Evolutionary conservation across 441 rosid species (phyloP).

Genomic region (Adansonia madagascariensis): DNA sequence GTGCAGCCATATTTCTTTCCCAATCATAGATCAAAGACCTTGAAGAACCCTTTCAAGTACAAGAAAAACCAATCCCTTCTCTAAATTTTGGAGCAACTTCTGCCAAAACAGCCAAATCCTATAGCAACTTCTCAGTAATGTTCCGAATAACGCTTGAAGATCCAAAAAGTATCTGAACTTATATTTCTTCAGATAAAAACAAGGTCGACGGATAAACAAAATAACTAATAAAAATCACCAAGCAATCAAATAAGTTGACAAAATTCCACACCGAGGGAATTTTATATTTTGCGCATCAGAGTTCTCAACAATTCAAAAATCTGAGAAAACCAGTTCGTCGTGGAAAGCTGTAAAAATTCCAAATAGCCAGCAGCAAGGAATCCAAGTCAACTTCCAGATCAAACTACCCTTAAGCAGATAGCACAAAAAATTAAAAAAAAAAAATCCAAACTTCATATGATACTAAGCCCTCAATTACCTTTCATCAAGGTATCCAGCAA

Average conservation of each 20-base stretch:
- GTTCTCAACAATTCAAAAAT: slow-evolving; percentile 20
- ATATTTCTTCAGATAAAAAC: slow-evolving; percentile 29
- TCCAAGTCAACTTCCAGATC: slow-evolving; percentile 31
- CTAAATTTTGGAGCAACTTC: slow-evolving; percentile 11
- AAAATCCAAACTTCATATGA: slow-evolving; percentile 28
- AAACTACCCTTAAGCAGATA: slow-evolving; percentile 10
- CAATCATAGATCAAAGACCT: slow-evolving; percentile 49
- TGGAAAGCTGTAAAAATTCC: slow-evolving; percentile 22
- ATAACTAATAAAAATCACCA: slow-evolving; percentile 19
- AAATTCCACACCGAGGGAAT: slow-evolving; percentile 23
- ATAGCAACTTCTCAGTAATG: slow-evolving; percentile 23
- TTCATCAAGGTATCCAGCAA: slow-evolving; percentile 30
- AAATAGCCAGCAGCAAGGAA: slow-evolving; percentile 13
- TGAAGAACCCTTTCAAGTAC: slow-evolving; percentile 26
- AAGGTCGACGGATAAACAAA: background rate
- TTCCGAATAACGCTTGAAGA: slow-evolving; percentile 27
- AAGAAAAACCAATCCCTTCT: slow-evolving; percentile 22
- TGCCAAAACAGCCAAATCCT: slow-evolving; percentile 24
- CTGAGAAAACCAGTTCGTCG: slow-evolving; percentile 29
- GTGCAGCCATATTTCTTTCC: slow-evolving; percentile 54
- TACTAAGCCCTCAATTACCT: slow-evolving; percentile 16
- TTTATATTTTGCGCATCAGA: background rate
- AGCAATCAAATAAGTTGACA: slow-evolving; percentile 29
- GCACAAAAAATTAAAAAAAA: slow-evolving; percentile 3
- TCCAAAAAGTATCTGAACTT: slow-evolving; percentile 22